Evolutionary conservation across 2,329 filamentous ascomycete species (phyloP).

Genomic region (Nannizziopsis barbatae): DNA sequence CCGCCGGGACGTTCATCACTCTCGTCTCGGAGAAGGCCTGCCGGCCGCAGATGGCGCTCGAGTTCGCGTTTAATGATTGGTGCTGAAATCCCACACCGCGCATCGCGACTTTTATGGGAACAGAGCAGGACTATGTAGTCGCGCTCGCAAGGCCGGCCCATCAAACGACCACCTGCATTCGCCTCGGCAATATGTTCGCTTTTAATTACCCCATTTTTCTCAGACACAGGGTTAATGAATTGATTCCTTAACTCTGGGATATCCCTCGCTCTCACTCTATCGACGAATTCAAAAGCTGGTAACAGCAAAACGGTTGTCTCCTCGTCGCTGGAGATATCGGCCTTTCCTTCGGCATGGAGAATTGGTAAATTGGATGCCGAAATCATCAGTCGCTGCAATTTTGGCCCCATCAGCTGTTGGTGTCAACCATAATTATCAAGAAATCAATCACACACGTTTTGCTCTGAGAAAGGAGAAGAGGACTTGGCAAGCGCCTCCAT

Average conservation of each 20-base stretch:
- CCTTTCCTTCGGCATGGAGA: slow-evolving; percentile 41
- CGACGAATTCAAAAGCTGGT: slow-evolving; percentile 72
- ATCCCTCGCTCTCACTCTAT: slow-evolving; percentile 65
- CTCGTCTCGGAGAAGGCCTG: slow-evolving; percentile 75
- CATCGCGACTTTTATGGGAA: slow-evolving; percentile 83
- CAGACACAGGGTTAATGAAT: slow-evolving; percentile 55
- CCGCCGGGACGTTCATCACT: slow-evolving; percentile 74
- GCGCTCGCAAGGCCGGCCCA: slow-evolving; percentile 62
- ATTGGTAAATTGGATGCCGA: slow-evolving; percentile 88
- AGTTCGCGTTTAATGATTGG: slow-evolving; percentile 81
- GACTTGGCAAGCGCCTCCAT: slow-evolving; percentile 59
- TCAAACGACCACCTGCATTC: slow-evolving; percentile 34
- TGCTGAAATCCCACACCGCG: slow-evolving; percentile 85
- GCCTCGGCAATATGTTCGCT: not conserved
- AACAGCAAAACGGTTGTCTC: slow-evolving; percentile 74
- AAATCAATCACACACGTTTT: slow-evolving; percentile 28
- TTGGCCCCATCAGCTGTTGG: not conserved
- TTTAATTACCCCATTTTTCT: slow-evolving; percentile 53
- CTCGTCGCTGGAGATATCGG: slow-evolving; percentile 35
- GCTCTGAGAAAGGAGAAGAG: slow-evolving; percentile 30
- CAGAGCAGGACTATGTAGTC: slow-evolving; percentile 81
- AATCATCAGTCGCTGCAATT: slow-evolving; percentile 65
- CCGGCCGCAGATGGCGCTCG: slow-evolving; percentile 72
- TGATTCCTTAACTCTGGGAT: slow-evolving; percentile 60
- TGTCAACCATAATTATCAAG: too few relatives aligned